Evolutionary conservation across 2,329 filamentous ascomycete species (phyloP), one percentile per base, ranked within the genome.

Genomic region (Davidsoniella virescens): DNA sequence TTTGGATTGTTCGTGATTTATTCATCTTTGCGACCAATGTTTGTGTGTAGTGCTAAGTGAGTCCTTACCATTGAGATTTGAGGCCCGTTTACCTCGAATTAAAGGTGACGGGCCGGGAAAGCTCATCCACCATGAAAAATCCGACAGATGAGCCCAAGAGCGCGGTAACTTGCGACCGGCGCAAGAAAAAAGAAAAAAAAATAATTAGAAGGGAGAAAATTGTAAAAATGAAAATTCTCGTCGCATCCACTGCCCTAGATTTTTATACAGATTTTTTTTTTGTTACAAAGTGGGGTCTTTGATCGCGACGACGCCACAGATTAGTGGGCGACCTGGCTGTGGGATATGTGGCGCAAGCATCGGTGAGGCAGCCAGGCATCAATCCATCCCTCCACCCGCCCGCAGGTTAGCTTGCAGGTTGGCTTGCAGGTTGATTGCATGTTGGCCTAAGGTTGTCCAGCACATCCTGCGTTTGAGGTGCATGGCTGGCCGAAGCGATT

Each of bases 1-100:
- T 65, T 77, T 78, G 74, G 74, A 78, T 77, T 77, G 73, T 76
- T 76, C 71, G 64, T 64, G 62, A 56, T 50, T 39, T 58, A 50
- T 56, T 63, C 64, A 65, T 66, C 63, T 51, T 50, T 49, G 52
- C 39, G 33, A 50, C 47, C 49, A 38, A 36, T 29, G 25, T n/a
- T 29, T 43, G 48, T 41, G 38, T 33, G 25, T 43, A 12, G 18
- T 18, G 18, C 5, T 2, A 8, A 43, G 23, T 17, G 23, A 25
- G 40, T 43, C 8, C 51, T 44, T 53, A 53, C 51, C 47, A 47
- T 44, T 47, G 33, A 36, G 23, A 37, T 38, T 9, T 6, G 2
- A 4, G 44, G 50, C 50, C 41, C 46, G 38, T 48, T 48, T 29
- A 18, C 40, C 23, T 52, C 37, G 33, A 25, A 36, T 44, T 42